Percentiles rank a stretch among this genome's conserved stretches.
These are phyloP conservation scores for Phytophthora capsici DNA, from an alignment of 352 stramenopile genomes.

Conservation along the genomic window DNA sequence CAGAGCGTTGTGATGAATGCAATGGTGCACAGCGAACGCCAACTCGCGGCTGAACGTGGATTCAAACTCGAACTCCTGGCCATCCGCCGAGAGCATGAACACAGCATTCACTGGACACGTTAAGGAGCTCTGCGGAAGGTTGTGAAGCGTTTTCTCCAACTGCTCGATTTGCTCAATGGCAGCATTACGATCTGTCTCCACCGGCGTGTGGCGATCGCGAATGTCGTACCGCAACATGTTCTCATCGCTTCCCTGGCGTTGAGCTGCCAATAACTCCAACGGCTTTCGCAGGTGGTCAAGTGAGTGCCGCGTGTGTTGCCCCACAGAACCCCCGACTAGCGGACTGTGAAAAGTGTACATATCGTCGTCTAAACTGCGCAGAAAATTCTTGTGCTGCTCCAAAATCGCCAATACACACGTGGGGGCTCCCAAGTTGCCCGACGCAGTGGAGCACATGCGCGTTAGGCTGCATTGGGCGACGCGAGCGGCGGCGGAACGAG, in stretches of 20 bases:
- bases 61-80: slow-evolving; percentile 69
- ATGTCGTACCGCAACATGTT: slow-evolving; percentile 69
- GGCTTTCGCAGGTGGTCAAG: slow-evolving; percentile 83
- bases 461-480: not conserved
- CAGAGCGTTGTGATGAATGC: slow-evolving; percentile 88
- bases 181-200: slow-evolving; percentile 64
- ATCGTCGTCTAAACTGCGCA: slow-evolving; percentile 52
- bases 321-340: slow-evolving; percentile 64
- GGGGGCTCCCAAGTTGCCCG: slow-evolving; percentile 28
- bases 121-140: slow-evolving; percentile 39
- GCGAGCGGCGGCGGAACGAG: not conserved
- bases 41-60: slow-evolving; percentile 80
- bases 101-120: slow-evolving; percentile 44
- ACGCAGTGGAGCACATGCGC: slow-evolving; percentile 10
- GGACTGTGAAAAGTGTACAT: slow-evolving; percentile 76
- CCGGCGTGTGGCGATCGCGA: slow-evolving; percentile 64
- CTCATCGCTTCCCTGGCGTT: slow-evolving; percentile 5
- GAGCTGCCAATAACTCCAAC: slow-evolving; percentile 41
- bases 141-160: slow-evolving; percentile 44
- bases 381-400: slow-evolving; percentile 64
- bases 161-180: slow-evolving; percentile 64
- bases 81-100: slow-evolving; percentile 85
- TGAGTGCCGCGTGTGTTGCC: slow-evolving; percentile 80
- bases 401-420: slow-evolving; percentile 69
- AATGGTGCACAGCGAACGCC: slow-evolving; percentile 87